phyloP scores from a whole-genome alignment of 192 early-diverging fungal species.

The Spizellomyces sp. region DNA sequence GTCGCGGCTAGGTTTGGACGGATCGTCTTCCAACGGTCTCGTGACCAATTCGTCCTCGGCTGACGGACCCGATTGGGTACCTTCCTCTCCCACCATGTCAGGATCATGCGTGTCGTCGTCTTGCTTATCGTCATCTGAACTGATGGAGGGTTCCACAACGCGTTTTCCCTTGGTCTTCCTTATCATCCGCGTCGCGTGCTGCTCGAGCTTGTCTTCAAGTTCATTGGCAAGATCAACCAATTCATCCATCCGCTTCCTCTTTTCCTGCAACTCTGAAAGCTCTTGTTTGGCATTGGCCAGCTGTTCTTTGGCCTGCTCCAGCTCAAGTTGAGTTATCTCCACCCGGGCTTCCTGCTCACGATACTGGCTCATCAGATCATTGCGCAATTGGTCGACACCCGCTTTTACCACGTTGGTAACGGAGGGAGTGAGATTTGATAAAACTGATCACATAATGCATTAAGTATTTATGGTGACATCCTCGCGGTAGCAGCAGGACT shows the following conservation, averaged over 20 bases:
- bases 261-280: constrained; percentile 8
- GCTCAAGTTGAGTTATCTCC: neutral
- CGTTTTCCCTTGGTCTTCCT: neutral
- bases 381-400: constrained; percentile 1
- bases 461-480: neutral
- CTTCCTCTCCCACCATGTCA: no score
- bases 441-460: constrained; percentile 5
- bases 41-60: neutral
- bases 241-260: neutral
- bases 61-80: neutral
- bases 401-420: neutral
- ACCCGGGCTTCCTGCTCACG: neutral
- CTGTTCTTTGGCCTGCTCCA: constrained; percentile 4
- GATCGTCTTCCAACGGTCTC: neutral
- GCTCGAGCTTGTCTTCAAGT: neutral
- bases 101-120: neutral
- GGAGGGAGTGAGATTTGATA: constrained; percentile 12
- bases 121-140: neutral
- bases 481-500: neutral
- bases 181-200: neutral
- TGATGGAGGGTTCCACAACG: neutral
- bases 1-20: neutral
- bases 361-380: neutral
- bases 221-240: neutral
- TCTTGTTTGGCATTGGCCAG: constrained; percentile 1